Percentiles rank a stretch among this genome's conserved stretches.
phyloP scores from a whole-genome alignment of 768 basidiomycete genomes.

The Tricholoma sp. region DNA sequence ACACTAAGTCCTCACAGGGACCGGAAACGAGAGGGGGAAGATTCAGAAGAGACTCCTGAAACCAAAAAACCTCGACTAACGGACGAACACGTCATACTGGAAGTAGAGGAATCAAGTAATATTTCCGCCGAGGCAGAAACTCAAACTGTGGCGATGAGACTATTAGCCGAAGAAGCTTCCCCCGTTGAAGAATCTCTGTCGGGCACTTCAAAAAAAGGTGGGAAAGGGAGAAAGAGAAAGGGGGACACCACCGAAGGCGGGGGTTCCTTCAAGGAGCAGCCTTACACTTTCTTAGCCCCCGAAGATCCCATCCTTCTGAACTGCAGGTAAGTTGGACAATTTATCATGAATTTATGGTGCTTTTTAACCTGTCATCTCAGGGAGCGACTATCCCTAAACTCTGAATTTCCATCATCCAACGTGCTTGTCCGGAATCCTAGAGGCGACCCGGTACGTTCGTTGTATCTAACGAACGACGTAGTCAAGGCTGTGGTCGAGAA shows the following conservation, averaged over 20 bases:
- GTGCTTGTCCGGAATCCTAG: slow-evolving; percentile 84
- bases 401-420: slow-evolving; percentile 68
- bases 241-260: slow-evolving; percentile 18
- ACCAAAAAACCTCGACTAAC: slow-evolving; percentile 45
- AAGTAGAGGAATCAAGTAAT: not conserved
- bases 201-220: slow-evolving; percentile 13
- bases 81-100: slow-evolving; percentile 20
- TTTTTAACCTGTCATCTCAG: slow-evolving; percentile 31
- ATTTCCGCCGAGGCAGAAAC: slow-evolving; percentile 11
- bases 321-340: slow-evolving; percentile 56
- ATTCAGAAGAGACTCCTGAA: slow-evolving; percentile 35
- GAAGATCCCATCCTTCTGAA: slow-evolving; percentile 63
- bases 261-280: slow-evolving; percentile 78
- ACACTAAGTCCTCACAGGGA: slow-evolving; percentile 21
- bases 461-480: slow-evolving; percentile 85
- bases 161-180: slow-evolving; percentile 3
- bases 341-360: not conserved
- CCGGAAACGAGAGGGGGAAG: slow-evolving; percentile 50
- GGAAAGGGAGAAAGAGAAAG: slow-evolving; percentile 15
- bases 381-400: slow-evolving; percentile 61
- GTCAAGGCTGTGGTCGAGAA: slow-evolving; percentile 74
- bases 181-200: not conserved
- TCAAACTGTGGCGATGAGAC: slow-evolving; percentile 13
- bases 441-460: slow-evolving; percentile 65
- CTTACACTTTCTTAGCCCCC: slow-evolving; percentile 75